Evolutionary conservation across 78 protist genomes (phyloP).

Genomic region (Chrysochromulina tobinii): DNA sequence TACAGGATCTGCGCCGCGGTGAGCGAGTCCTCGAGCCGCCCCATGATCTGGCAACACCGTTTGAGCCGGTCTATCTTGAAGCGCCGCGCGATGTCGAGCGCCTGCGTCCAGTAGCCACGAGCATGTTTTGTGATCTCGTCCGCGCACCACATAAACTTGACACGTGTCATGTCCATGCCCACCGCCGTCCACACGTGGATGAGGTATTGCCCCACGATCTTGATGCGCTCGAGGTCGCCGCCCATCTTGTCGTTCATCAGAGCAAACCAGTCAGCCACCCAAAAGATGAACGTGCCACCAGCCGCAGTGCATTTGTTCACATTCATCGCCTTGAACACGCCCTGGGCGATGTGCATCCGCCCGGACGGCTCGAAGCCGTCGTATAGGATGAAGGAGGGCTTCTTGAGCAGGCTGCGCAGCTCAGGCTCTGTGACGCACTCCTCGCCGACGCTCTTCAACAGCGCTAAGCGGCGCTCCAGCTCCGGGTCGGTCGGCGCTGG

Average conservation of each 20-base stretch:
- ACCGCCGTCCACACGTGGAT: slow-evolving; percentile 92
- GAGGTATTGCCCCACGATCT: slow-evolving; percentile 24
- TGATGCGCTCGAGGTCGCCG: slow-evolving; percentile 90
- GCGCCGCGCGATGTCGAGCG: slow-evolving; percentile 37
- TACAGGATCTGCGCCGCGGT: slow-evolving; percentile 83
- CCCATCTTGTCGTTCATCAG: slow-evolving; percentile 98
- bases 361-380: slow-evolving; percentile 99
- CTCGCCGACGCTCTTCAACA: slow-evolving; percentile 81
- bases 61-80: slow-evolving; percentile 79
- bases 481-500: background rate
- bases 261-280: slow-evolving; percentile 99
- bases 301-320: slow-evolving; percentile 92
- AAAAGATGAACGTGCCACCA: slow-evolving; percentile 91
- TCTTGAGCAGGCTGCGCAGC: slow-evolving; percentile 79
- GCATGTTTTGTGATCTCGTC: slow-evolving; percentile 87
- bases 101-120: background rate
- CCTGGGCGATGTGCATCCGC: slow-evolving; percentile 99
- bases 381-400: slow-evolving; percentile 79
- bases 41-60: slow-evolving; percentile 95
- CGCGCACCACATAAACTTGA: slow-evolving; percentile 89
- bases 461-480: background rate
- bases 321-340: slow-evolving; percentile 93
- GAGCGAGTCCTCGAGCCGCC: slow-evolving; percentile 82
- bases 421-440: slow-evolving; percentile 87
- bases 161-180: slow-evolving; percentile 94